A percentile compares a stretch with the other conserved stretches of the same genome.
phyloP scores from a whole-genome alignment of 495 filamentous ascomycete genomes.

The Patellaria atrata region DNA sequence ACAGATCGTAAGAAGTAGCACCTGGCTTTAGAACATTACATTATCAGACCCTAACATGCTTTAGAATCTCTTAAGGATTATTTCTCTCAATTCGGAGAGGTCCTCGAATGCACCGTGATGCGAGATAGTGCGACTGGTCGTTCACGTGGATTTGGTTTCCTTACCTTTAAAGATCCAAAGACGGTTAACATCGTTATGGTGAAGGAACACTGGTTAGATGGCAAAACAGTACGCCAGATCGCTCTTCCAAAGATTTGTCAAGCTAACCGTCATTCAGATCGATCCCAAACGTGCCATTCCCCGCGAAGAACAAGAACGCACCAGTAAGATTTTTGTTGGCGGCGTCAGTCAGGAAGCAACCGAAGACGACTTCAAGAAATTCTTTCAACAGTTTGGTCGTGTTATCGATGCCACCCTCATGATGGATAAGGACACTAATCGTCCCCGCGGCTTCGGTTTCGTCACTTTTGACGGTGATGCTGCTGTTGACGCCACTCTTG shows the following conservation, averaged over 20 bases:
- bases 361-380: constrained; percentile 87
- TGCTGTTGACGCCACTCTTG: constrained; percentile 81
- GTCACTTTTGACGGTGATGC: constrained; percentile 95
- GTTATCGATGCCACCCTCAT: constrained; percentile 96
- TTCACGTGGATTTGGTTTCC: constrained; percentile 89
- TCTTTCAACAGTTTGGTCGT: constrained; percentile 90
- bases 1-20: constrained; percentile 67
- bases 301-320: constrained; percentile 93
- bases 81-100: constrained; percentile 95
- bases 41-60: constrained; percentile 8
- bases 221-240: constrained; percentile 71
- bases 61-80: constrained; percentile 95
- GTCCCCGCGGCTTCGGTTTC: constrained; percentile 94
- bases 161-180: constrained; percentile 94
- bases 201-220: constrained; percentile 95
- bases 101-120: constrained; percentile 97
- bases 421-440: constrained; percentile 98
- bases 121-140: constrained; percentile 85
- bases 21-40: constrained; percentile 9
- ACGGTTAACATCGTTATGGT: constrained; percentile 99
- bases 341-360: constrained; percentile 95
- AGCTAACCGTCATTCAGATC: constrained; percentile 40
- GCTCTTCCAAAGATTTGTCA: constrained; percentile 8
- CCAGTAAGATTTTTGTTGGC: constrained; percentile 95
- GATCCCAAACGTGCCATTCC: constrained; percentile 97